Evolutionary conservation across 176 grass and related monocot species (phyloP), one percentile per base, ranked within the genome.

Genomic region (Coix lacrymajobi): DNA sequence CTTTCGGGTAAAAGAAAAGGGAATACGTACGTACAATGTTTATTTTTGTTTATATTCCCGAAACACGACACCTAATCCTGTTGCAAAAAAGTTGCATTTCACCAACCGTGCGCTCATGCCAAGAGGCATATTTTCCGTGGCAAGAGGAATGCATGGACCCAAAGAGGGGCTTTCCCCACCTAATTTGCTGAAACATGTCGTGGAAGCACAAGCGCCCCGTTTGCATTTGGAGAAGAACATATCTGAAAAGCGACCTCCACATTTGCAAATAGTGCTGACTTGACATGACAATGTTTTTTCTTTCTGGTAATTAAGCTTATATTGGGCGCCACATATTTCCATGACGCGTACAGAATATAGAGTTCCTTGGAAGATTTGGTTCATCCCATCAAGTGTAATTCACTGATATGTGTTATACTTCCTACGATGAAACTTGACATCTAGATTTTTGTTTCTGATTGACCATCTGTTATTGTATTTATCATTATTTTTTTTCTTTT

Each of bases 81-180:
- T 45, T 62, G 45, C 71, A 38, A 60, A 67, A 78, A 71, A 62
- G 60, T 14, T 85, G 67, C n/a, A 49, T 79, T 79, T 86, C 74
- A 86, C 88, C 83, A 73, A 86, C 83, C 79, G 56, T 78, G 88
- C 38, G 73, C 79, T 83, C 83, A 90, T 79, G 79, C 79, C 78
- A 82, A 85, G 87, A 72, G 64, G 78, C 82, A 85, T 89, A 89
- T 77, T 89, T 89, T 81, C 78, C 88, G 37, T 86, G 73, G 29
- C 66, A 67, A 46, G 83, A 78, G 29, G 76, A 49, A 72, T 67
- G 9, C 73, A 90, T 90, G 88, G 88, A 73, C 84, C 83, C 66
- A 48, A 78, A 79, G 73, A 73, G 25, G 29, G 54, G 41, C 66
- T 73, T 79, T 62, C 63, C 44, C 11, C 31, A 73, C 88, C 73